Evolutionary conservation across 805 yeast species (phyloP), one percentile per base, ranked within the genome.

Genomic region (Zygoascus ofunaensis): DNA sequence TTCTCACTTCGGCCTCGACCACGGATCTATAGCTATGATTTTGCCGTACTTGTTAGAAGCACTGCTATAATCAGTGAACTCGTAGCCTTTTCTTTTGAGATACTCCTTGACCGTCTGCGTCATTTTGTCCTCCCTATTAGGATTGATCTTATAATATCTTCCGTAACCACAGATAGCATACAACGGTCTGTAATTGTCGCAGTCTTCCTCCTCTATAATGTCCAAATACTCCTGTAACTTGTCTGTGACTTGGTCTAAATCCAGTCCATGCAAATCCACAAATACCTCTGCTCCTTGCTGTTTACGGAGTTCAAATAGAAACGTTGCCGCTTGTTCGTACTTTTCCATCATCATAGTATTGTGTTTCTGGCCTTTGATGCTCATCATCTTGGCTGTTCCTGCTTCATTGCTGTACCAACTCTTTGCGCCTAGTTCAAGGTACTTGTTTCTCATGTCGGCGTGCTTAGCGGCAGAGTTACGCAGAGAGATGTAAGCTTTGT

Each of bases 21-120:
- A 68, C 2, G 73, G 71, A 45, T 69, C 72, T 4, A 68, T 55
- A 10, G 65, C 72, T n/a, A 66, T 56, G 3, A 69, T 44, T 4
- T 64, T 56, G 1, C 73, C 73, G 45, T 54, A 65, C 17, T 46
- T 51, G 1, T 58, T 49, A 24, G 53, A 55, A 4, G 60, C 61
- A 24, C 63, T 61, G n/a, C 45, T 44, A 38, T 62, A 59, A n/a
- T 60, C 57, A 22, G 62, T 61, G 57, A 65, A 66, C 42, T 61
- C 60, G 44, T 62, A 69, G 2, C 71, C 72, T 45, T 60, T 50
- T 34, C 59, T 56, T 48, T 68, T 69, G 4, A 70, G 51, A 28
- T 45, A 54, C 19, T 56, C 56, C 28, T 49, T 50, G 21, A 62
- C 62, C 14, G 51, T 49, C 47, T 57, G 60, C 12, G 64, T 51